Conservation (phyloP, 306 rosid genomes). For the Prunus fruticosa region DNA sequence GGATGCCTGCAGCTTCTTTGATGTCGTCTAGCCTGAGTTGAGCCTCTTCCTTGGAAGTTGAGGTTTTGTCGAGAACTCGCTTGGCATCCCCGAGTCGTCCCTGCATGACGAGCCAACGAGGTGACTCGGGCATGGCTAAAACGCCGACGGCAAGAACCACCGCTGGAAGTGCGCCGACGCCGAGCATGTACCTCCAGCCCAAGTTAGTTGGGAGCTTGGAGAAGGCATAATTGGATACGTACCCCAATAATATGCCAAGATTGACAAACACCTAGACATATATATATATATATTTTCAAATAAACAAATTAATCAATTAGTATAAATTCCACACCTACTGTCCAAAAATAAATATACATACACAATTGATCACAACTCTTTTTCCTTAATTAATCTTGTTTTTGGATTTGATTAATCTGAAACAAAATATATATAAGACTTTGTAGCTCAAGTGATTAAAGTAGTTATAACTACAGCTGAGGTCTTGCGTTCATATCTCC, state of each 20-base stretch:
- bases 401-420: too few species aligned
- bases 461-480: too few species aligned
- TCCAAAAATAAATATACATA: too few species aligned
- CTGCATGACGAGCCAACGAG: constrained; percentile 62
- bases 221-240: constrained; percentile 51
- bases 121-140: constrained; percentile 65
- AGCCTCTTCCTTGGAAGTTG: constrained; percentile 53
- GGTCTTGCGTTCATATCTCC: too few species aligned
- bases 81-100: constrained; percentile 60
- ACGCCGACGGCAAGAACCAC: constrained; percentile 35
- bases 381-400: too few species aligned
- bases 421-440: too few species aligned
- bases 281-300: too few species aligned
- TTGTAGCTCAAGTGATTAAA: too few species aligned
- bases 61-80: constrained; percentile 48
- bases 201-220: constrained; percentile 33
- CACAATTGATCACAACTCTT: too few species aligned
- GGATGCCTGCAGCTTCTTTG: constrained; percentile 44
- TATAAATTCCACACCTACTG: too few species aligned
- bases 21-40: constrained; percentile 43
- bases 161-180: constrained; percentile 43
- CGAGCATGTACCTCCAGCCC: constrained; percentile 67
- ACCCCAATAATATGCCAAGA: constrained; percentile 37
- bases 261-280: constrained; percentile 48
- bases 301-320: too few species aligned